A percentile compares a stretch with the other conserved stretches of the same genome.
Evolutionary conservation across 2,329 filamentous ascomycete genomes (phyloP).

Genomic region (Paecilomyces dactylethromorphus): DNA sequence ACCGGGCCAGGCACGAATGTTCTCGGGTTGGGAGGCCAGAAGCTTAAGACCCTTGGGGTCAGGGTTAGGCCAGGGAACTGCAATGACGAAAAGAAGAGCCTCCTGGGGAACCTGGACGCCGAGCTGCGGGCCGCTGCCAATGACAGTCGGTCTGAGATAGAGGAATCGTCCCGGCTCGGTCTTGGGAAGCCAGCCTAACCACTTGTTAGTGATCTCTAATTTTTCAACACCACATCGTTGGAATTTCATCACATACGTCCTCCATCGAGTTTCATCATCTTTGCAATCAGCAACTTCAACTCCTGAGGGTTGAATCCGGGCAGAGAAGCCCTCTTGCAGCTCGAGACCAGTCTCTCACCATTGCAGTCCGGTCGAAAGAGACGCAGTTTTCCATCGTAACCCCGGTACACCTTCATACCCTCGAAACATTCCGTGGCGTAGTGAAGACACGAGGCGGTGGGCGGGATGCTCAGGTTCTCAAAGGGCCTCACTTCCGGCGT

Average conservation of each 20-base stretch:
- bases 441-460: constrained; percentile 74
- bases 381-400: constrained; percentile 64
- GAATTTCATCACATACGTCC: constrained; percentile 19
- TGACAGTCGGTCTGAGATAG: constrained; percentile 78
- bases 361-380: constrained; percentile 74
- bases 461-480: constrained; percentile 69
- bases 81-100: constrained; percentile 71
- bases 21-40: constrained; percentile 65
- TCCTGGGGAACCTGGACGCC: constrained; percentile 69
- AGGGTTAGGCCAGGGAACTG: constrained; percentile 38
- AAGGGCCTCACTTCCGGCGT: constrained; percentile 69
- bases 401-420: constrained; percentile 67
- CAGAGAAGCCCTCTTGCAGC: constrained; percentile 60
- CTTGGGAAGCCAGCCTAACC: background rate
- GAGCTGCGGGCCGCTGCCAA: constrained; percentile 69
- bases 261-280: constrained; percentile 62
- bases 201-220: background rate
- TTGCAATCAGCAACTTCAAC: constrained; percentile 66
- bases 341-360: constrained; percentile 51
- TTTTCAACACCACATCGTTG: background rate
- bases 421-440: constrained; percentile 92
- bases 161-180: constrained; percentile 45
- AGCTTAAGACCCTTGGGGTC: background rate
- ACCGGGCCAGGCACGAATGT: constrained; percentile 80
- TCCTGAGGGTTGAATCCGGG: constrained; percentile 66